Conservation (phyloP, 306 rosid species). For the Malus sylvestris region DNA sequence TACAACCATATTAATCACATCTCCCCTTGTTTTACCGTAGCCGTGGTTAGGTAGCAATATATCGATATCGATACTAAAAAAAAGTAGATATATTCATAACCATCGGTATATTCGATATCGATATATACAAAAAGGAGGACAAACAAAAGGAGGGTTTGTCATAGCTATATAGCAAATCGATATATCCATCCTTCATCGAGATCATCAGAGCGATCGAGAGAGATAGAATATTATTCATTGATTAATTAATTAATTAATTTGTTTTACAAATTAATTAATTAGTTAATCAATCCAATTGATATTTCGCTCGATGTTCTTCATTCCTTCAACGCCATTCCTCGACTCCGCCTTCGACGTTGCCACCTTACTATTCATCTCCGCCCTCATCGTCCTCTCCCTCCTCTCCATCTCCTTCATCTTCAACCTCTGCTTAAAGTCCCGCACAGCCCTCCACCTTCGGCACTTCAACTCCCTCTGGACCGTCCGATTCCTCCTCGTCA, state of each 20-base stretch:
- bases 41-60: background rate
- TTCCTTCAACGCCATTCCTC: constrained; percentile 25
- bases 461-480: constrained; percentile 78
- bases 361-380: constrained; percentile 34
- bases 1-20: background rate
- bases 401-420: constrained; percentile 58
- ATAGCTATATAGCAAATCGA: background rate
- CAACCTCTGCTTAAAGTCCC: constrained; percentile 67
- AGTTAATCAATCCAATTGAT: background rate
- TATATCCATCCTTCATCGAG: background rate
- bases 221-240: background rate
- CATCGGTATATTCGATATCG: background rate
- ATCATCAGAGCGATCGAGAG: background rate
- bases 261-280: background rate
- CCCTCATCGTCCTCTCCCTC: constrained; percentile 45
- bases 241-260: background rate
- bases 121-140: background rate
- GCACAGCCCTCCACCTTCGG: constrained; percentile 42
- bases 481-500: constrained; percentile 61
- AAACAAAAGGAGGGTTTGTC: background rate
- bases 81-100: background rate
- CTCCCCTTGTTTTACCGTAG: background rate
- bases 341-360: constrained; percentile 43
- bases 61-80: background rate
- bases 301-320: constrained; percentile 43